Percentiles rank a stretch among this genome's conserved stretches.
Conservation (phyloP, 208 protist genomes). For the Trypanosomatidae sp. region DNA sequence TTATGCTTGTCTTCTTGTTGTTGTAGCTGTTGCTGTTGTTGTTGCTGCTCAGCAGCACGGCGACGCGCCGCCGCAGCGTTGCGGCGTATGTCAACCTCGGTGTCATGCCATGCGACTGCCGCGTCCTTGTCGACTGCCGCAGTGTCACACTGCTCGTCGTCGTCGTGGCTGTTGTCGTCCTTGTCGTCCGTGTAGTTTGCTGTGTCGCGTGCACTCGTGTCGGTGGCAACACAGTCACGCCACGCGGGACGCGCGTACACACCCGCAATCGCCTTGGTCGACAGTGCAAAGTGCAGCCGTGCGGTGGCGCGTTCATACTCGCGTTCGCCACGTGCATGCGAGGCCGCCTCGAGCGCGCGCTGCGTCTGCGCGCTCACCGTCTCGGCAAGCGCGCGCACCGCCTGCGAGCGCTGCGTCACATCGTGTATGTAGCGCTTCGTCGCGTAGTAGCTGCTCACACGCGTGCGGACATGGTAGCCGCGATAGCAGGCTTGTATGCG, state of each 20-base stretch:
- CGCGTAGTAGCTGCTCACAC: slow-evolving; percentile 46
- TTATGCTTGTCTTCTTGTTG: no score
- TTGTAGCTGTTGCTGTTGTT: no score
- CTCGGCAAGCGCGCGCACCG: slow-evolving; percentile 12
- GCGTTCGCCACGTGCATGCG: not conserved
- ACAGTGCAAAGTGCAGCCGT: slow-evolving; percentile 32
- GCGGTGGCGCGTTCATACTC: slow-evolving; percentile 21
- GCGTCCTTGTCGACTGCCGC: no score
- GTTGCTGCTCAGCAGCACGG: no score
- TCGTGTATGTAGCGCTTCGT: slow-evolving; percentile 27
- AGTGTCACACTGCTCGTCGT: no score
- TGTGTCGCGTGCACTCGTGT: not conserved
- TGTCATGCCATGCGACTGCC: no score
- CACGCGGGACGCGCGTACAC: no score
- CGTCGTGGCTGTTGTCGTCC: no score
- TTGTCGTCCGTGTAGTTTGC: not conserved
- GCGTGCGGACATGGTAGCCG: slow-evolving; percentile 28
- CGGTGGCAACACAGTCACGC: no score
- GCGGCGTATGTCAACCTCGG: no score
- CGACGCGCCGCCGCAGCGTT: no score
- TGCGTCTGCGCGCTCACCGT: slow-evolving; percentile 2
- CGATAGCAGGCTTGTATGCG: slow-evolving; percentile 58
- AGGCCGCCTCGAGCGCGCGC: not conserved
- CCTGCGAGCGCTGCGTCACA: slow-evolving; percentile 13
- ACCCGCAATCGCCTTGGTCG: slow-evolving; percentile 25